Base-by-base conservation (phyloP, 1,284 basidiomycete species). In the Microbotryum silenes-acaulis region DNA sequence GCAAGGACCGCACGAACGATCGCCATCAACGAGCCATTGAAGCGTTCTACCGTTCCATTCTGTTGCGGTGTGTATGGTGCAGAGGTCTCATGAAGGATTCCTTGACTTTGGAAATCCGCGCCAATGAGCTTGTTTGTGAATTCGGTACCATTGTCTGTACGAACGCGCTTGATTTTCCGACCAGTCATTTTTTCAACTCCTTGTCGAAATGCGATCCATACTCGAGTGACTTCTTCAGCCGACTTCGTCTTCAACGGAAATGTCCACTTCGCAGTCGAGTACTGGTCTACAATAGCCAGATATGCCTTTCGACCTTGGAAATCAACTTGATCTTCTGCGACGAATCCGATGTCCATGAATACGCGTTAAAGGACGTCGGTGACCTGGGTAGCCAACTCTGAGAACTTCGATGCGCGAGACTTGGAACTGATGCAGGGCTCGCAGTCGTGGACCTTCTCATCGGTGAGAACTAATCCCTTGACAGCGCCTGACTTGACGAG, bases 91-190 rank as follows among this genome's bases (percentile, higher is more conserved):
- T 59, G 51, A 1, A n/a, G 46, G 45, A 64, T 66, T 9, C 65
- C 65, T 10, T 21, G 12, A 21, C 9, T 21, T n/a, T 37, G 8
- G 18, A 59, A 44, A 37, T 57, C 60, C 20, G 29, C 44, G 4
- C 8, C 21, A 29, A 61, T 57, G 8, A 51, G 31, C 14, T 51
- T 48, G 23, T 49, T 54, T 16, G 49, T 54, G 42, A 63, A 66
- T 47, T 66, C 59, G 25, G 47, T 51, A 6, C 63, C 65, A 44
- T 57, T 59, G 52, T 64, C 62, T 16, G 57, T 62, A 2, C 72
- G 61, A 4, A 76, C 27, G 6, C 61, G 76, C 51, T 72, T 75
- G 57, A 80, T 72, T 44, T 60, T 66, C 18, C n/a, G 12, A 1
- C 68, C 70, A 16, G 67, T 66, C 25, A 65, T 56, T 29, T 62